Evolutionary conservation across 2,329 filamentous ascomycete genomes (phyloP), one percentile per base, ranked within the genome.

Genomic region (Pseudocercospora ulei): DNA sequence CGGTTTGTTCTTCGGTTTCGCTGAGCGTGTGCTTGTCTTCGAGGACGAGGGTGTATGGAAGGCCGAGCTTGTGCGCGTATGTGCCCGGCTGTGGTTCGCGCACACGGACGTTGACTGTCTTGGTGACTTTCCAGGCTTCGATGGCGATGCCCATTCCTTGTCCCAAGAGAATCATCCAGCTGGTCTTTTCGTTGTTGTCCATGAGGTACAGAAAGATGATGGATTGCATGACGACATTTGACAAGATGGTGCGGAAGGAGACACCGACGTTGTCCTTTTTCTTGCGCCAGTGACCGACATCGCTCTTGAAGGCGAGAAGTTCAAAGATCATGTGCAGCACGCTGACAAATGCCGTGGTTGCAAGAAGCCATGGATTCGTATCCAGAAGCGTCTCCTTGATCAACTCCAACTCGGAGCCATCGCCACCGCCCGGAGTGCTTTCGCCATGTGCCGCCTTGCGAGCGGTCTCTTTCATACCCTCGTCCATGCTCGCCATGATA

Each of bases 191-290:
- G 50, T 86, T 92, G 68, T 98, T 96, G 67, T 98, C 90, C 55
- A 98, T 68, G 18, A 98, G 74, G 64, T 98, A 98, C 29, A 98
- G 72, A 73, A 98, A 92, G 63, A 98, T 95, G 57, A 96, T 73
- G 4, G 73, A 63, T 64, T 98, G 90, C 90, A 98, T 98, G 62
- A 96, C 87, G 46, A 96, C 87, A 57, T 96, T 98, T 60, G 84
- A 86, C 41, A 98, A 70, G 56, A 98, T 98, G 19, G 88, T 92
- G 41, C 90, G 85, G 44, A 98, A 82, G 1, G 87, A 95, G 29
- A 94, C 93, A 48, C 90, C 90, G 17, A 98, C 82, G 43, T 94
- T 90, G 67, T 96, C 92, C 71, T 98, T 98, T 80, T 98, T 98
- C 70, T 96, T 95, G 59, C 87, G 84, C 76, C 90, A 98, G 65